Base-by-base conservation (phyloP, 495 filamentous ascomycete species). In the Xylaria flabelliformis region DNA sequence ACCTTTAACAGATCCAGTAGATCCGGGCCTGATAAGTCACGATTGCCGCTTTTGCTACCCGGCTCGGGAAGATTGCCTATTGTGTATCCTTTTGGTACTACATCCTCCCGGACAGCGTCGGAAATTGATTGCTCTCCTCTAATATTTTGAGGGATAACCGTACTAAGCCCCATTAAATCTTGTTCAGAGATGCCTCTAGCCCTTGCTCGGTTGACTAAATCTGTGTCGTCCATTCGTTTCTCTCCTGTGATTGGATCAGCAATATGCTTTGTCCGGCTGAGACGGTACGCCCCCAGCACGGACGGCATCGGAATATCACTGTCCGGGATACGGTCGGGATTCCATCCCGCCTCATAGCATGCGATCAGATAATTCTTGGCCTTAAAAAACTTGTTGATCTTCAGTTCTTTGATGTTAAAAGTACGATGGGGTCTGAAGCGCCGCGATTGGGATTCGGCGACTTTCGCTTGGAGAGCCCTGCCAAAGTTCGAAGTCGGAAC, bases 331-430 rank as follows among this genome's bases (percentile, higher is more conserved):
- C 62, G 70, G 32, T 78, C 74, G 24, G 68, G 55, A 48, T 75
- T 73, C 81, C 81, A 82, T 3, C 70, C 70, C 64, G 77, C 72
- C 51, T 74, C 67, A 34, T 69, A 58, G 55, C 71, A 78, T 0
- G 71, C 6, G 53, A 79, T 74, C 34, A 81, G 75, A 44, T 42
- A 36, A 13, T 81, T 77, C 73, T 79, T 83, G 1, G 55, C 59
- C 66, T 77, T 79, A 72, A 82, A 82, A 71, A 79, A 77, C 4
- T 36, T 32, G 66, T 79, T 81, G n/a, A 24, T 24, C 34, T 73
- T 69, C 9, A 72, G 44, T 19, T 67, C 48, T 24, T 73, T 72
- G 59, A 74, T 17, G 64, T 62, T 19, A 46, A 64, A 0, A 5
- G 48, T 67, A 26, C 48, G 64, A 55, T 7, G 44, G 44, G 24